Conservation (phyloP, 305 asterid species). For the Solanum aculeatissimum region DNA sequence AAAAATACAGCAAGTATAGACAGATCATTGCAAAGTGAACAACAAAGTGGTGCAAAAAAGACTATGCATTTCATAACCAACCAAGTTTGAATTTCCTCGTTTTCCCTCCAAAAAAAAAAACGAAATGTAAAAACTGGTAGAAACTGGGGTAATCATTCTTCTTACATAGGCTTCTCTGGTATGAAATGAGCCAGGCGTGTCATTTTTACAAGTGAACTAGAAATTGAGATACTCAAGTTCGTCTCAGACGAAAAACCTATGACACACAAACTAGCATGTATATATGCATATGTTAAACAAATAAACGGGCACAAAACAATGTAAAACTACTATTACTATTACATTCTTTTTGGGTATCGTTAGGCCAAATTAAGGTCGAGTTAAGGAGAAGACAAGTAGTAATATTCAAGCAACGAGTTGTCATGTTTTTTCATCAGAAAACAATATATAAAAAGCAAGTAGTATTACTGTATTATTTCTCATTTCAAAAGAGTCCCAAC, state of each 20-base stretch:
- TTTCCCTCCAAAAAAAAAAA: not conserved
- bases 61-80: not conserved
- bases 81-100: not conserved
- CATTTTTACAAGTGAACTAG: not conserved
- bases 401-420: slow-evolving; percentile 23
- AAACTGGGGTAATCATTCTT: not conserved
- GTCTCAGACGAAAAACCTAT: not conserved
- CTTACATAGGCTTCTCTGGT: too few relatives aligned
- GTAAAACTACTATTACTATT: slow-evolving; percentile 2
- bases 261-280: not conserved
- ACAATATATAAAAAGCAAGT: slow-evolving; percentile 37
- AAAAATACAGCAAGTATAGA: not conserved
- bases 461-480: slow-evolving; percentile 31
- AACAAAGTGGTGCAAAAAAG: not conserved
- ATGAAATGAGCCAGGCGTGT: not conserved
- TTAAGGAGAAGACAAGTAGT: slow-evolving; percentile 26
- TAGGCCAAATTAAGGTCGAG: slow-evolving; percentile 22
- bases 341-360: slow-evolving; percentile 25
- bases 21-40: not conserved
- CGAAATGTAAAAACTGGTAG: not conserved
- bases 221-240: not conserved
- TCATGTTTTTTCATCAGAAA: slow-evolving; percentile 24
- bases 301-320: not conserved
- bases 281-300: not conserved
- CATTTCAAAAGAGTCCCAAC: slow-evolving; percentile 21